Evolutionary conservation across 305 asterid species (phyloP).

Genomic region (Fraxinus velutina): DNA sequence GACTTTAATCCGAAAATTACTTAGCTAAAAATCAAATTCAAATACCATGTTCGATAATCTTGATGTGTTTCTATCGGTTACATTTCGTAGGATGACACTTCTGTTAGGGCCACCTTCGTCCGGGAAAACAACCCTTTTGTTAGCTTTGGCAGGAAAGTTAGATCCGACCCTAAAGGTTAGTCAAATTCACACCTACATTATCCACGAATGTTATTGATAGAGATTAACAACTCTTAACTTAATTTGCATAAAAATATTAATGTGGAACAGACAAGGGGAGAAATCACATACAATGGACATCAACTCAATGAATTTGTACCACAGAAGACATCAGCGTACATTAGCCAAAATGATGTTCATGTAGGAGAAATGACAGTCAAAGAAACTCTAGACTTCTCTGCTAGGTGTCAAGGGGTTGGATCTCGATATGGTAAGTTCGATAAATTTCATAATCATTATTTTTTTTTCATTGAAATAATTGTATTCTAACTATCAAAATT

Average conservation of each 20-base stretch:
- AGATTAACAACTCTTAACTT: not conserved
- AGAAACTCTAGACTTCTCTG: slow-evolving; percentile 90
- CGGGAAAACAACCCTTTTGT: slow-evolving; percentile 56
- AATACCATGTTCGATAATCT: not conserved
- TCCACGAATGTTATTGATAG: not conserved
- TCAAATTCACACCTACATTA: not conserved
- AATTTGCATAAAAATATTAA: not conserved
- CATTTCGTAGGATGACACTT: slow-evolving; percentile 47
- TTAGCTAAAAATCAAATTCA: not conserved
- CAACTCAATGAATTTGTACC: slow-evolving; percentile 69
- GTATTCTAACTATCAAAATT: not conserved
- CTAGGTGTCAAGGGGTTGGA: slow-evolving; percentile 91
- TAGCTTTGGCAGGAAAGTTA: slow-evolving; percentile 60
- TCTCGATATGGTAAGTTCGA: slow-evolving; percentile 62
- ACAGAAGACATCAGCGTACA: slow-evolving; percentile 78
- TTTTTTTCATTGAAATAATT: not conserved
- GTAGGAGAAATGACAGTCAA: slow-evolving; percentile 91
- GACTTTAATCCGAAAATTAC: not conserved
- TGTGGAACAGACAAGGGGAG: slow-evolving; percentile 56
- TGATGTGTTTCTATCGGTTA: not conserved
- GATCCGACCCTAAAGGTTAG: slow-evolving; percentile 41
- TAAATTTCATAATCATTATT: not conserved
- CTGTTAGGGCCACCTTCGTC: slow-evolving; percentile 61
- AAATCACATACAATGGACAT: slow-evolving; percentile 78
- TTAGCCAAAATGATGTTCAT: slow-evolving; percentile 90